phyloP scores from a whole-genome alignment of 1,284 basidiomycete genomes.

The Fomitopsis palustris region DNA sequence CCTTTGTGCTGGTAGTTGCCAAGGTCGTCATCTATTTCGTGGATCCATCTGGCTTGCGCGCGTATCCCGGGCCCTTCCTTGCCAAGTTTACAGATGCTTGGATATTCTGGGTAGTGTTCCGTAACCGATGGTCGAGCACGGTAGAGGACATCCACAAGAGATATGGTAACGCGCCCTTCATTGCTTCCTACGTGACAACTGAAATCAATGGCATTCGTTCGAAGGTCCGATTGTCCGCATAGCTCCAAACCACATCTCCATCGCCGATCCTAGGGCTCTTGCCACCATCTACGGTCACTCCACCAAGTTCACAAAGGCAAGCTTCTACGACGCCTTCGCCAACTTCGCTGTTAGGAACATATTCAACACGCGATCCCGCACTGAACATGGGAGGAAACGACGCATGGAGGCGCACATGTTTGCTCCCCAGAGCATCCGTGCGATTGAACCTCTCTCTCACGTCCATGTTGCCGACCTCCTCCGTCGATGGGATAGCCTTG shows the following conservation, averaged over 20 bases:
- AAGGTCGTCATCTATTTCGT: neutral
- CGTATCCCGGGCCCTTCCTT: neutral
- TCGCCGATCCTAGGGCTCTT: constrained; percentile 76
- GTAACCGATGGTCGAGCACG: neutral
- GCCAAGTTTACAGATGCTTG: neutral
- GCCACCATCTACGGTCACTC: constrained; percentile 71
- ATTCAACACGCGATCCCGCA: constrained; percentile 54
- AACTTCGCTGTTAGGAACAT: constrained; percentile 51
- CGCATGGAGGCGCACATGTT: constrained; percentile 85
- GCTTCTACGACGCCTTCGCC: constrained; percentile 67
- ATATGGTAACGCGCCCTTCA: neutral
- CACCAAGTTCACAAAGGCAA: constrained; percentile 66
- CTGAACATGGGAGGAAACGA: constrained; percentile 80
- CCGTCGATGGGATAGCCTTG: constrained; percentile 70
- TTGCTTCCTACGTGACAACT: too few species aligned
- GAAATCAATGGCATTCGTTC: too few species aligned
- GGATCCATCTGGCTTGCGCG: neutral
- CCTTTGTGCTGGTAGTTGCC: neutral
- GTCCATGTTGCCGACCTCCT: constrained; percentile 57
- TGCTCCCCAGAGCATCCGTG: constrained; percentile 72
- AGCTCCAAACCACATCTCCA: constrained; percentile 79
- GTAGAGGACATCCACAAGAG: neutral
- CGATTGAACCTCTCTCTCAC: constrained; percentile 74
- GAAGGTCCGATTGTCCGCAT: constrained; percentile 69
- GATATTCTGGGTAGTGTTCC: neutral